Percentiles rank a stretch among this genome's conserved stretches.
phyloP scores from a whole-genome alignment of 2,329 filamentous ascomycete genomes.

The Orbilia oligospora region DNA sequence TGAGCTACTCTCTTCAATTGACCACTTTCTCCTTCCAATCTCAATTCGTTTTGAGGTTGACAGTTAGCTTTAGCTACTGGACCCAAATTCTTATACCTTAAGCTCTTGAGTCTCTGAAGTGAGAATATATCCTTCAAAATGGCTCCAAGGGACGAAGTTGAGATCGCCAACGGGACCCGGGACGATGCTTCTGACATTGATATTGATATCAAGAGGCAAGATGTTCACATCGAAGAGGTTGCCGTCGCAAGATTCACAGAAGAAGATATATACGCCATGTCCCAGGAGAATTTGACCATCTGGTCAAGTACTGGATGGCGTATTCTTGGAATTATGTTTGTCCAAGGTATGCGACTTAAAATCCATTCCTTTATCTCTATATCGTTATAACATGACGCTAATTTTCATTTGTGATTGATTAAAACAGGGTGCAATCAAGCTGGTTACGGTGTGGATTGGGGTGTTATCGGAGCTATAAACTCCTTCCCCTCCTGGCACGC shows the following conservation, averaged over 20 bases:
- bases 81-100: constrained; percentile 1
- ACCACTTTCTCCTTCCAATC: constrained; percentile 28
- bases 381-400: constrained; percentile 53
- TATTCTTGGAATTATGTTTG: constrained; percentile 68
- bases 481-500: constrained; percentile 68
- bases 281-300: constrained; percentile 67
- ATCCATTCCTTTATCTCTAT: background rate
- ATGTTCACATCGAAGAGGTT: constrained; percentile 68
- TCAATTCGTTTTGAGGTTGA: constrained; percentile 57
- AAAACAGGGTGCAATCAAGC: constrained; percentile 70
- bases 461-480: constrained; percentile 70
- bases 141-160: constrained; percentile 56
- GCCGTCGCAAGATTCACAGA: constrained; percentile 69
- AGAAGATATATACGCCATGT: constrained; percentile 69
- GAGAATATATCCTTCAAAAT: constrained; percentile 32
- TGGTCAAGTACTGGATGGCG: constrained; percentile 68
- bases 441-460: constrained; percentile 71
- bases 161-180: constrained; percentile 63
- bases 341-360: constrained; percentile 32
- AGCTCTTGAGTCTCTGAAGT: background rate
- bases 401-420: constrained; percentile 37
- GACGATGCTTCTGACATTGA: constrained; percentile 65
- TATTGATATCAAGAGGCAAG: constrained; percentile 63
- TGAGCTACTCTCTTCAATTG: constrained; percentile 26
- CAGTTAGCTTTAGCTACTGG: constrained; percentile 23